Base-by-base conservation (phyloP, 768 basidiomycete species). In the Auriscalpium vulgare region DNA sequence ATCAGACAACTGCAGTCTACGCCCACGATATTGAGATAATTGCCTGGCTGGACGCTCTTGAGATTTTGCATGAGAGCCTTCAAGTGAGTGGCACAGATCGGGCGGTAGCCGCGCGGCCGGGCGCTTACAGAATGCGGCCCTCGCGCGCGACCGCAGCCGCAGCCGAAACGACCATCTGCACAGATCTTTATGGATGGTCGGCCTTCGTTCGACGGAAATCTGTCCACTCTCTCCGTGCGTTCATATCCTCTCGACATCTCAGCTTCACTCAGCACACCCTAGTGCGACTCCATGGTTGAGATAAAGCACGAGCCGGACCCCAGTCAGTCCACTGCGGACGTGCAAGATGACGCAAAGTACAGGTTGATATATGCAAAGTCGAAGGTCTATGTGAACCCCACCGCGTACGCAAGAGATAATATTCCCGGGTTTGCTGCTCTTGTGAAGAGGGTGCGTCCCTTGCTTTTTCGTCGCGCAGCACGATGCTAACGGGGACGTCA, bases 341-440 rank as follows among this genome's bases (percentile, higher is more conserved):
- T 35, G 0, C 76, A 80, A 54, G 84, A 86, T 62, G 83, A 83
- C 63, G 69, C 69, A 64, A 84, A 81, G 68, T 81, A 83, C 67
- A 77, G 88, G 47, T 76, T 97, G 49, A 68, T 97, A 13, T 97
- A 92, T 64, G 87, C 85, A 69, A 97, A 95, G 68, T 91, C 88
- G 44, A 95, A 94, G 69, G 95, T 97, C 47, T 94, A 95, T 67
- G 85, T 99, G 46, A 91, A 97, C 63, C 97, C 97, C 0, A 95
- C 94, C 2, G 84, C 88, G 3, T 95, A 93, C 68, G 78, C 88
- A 2, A 79, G 88, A 65, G 97, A 98, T 70, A 95, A 97, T 69
- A 90, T 97, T 37, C 84, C 91, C 3, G 97, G 97, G 1, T 98
- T 95, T 68, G 84, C 94, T 8, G 85, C 88, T 14, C 77, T 99